Evolutionary conservation across 2,329 filamentous ascomycete species (phyloP).

Genomic region (Cladobotryum protrusum): DNA sequence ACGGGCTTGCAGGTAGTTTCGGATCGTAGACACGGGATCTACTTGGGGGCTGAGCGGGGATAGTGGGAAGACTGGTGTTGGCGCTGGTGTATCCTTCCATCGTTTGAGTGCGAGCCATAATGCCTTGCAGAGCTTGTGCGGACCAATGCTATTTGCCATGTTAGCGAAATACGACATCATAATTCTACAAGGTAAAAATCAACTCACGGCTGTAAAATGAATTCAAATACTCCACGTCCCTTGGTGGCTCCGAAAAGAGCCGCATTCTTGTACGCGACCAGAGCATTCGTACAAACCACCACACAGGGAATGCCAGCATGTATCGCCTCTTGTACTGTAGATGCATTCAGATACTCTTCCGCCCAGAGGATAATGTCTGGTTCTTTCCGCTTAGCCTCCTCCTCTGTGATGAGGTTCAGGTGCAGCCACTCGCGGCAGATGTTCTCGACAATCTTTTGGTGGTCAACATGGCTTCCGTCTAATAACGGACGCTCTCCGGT

Average conservation of each 20-base stretch:
- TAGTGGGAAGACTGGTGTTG: neutral
- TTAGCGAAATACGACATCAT: neutral
- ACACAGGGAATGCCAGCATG: constrained; percentile 19
- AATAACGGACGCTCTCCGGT: constrained; percentile 2
- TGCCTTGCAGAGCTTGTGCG: constrained; percentile 26
- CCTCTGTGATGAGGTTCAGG: constrained; percentile 21
- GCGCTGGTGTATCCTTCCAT: constrained; percentile 5
- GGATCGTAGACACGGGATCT: neutral
- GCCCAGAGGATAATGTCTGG: constrained; percentile 22
- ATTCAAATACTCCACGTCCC: constrained; percentile 26
- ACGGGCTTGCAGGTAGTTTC: neutral
- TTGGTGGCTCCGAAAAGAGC: constrained; percentile 9
- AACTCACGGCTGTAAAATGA: constrained; percentile 32
- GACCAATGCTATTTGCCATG: constrained; percentile 23
- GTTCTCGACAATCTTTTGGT: neutral
- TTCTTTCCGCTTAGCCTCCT: constrained; percentile 6
- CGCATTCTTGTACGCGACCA: constrained; percentile 22
- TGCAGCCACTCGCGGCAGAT: constrained; percentile 29
- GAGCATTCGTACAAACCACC: constrained; percentile 27
- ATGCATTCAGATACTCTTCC: constrained; percentile 5
- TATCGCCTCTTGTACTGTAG: constrained; percentile 1
- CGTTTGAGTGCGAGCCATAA: constrained; percentile 7
- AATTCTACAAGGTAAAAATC: neutral
- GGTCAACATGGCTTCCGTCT: constrained; percentile 3
- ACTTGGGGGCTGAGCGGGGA: neutral